Base-by-base conservation (phyloP, 225 moss, liverwort and hornwort species). In the Anthoceros angustus region DNA sequence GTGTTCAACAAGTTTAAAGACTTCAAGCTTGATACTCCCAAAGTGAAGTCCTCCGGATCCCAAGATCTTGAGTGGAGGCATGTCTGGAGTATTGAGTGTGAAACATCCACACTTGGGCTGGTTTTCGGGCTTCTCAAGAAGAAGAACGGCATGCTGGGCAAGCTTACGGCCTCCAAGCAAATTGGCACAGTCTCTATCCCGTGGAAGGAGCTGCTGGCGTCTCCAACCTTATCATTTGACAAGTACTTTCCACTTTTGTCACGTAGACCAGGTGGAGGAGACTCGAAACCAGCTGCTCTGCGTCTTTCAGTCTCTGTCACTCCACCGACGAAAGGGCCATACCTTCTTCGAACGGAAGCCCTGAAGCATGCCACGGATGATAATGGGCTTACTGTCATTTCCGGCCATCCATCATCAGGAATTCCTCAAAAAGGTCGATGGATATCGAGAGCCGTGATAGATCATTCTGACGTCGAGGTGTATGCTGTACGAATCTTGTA, bases 241-340 rank as follows among this genome's bases (percentile, higher is more conserved):
- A 74, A 75, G 26, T 79, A 73, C 76, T 41, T 77, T 62, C 45
- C 83, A 9, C 69, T 83, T 9, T 0, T 14, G 14, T 50, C 49
- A 50, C 20, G 16, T 50, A 0, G 24, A 65, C 79, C n/a, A n/a
- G n/a, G 77, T 25, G 75, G 74, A 42, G 70, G 71, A 32, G 82
- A 83, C 0, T 69, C 67, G 40, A 80, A 77, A 26, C 80, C 83
- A 4, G 74, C 80, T 8, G 75, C 83, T 10, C 64, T 80, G 25
- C 73, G 80, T 20, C 67, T 77, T 23, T 66, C 75, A 16, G 77
- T 80, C 38, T 83, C 83, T 23, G 72, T 83, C n/a, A 80, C 80
- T 41, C 83, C 80, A 20, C 71, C 77, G 2, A 67, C 69, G 0
- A 50, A 73, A 12, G 73, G 80, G 6, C 77, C 77, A 4, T 80